Evolutionary conservation across 176 grass and related monocot species (phyloP), one percentile per base, ranked within the genome.

Genomic region (Typha latifolia): DNA sequence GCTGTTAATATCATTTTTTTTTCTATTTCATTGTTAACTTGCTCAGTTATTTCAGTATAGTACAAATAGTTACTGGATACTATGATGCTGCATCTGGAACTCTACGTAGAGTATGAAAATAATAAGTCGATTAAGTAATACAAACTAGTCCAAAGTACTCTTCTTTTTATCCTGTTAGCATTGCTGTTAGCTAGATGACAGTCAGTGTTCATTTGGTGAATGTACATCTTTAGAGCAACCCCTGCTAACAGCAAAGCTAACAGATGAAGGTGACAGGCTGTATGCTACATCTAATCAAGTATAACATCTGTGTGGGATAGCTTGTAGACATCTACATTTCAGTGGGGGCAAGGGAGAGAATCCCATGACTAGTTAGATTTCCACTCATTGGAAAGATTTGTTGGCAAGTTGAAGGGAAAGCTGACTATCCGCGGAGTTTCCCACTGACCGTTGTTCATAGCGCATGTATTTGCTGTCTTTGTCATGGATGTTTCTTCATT

Each of bases 101-200:
- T 43, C 37, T 43, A 43, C 10, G 7, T 21, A 22, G 9, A 19
- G 14, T 21, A 59, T 21, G 16, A 22, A 59, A 59, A 59, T 14
- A n/a, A 21, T 21, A 59, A 59, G 27, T 29, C 15, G 2, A 21
- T 19, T 59, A 10, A 59, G 20, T 16, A 22, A 18, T 20, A 57
- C 19, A 59, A 8, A 19, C 20, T 19, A 19, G 53, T 19, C 22
- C 20, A 70, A 49, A 63, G 8, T 81, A 65, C 64, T 78, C 69
- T 74, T 55, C 67, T 49, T 73, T 13, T 63, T 48, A 64, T 4
- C 70, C 26, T 79, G 31, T 76, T 89, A 81, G 84, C 81, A 79
- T 72, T 69, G 62, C 64, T 85, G 69, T 82, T 70, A n/a, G n/a
- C n/a, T n/a, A n/a, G n/a, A n/a, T n/a, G n/a, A n/a, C n/a, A n/a